Percentiles rank a stretch among this genome's conserved stretches.
These are phyloP conservation scores for Lepiota subincarnata DNA, from an alignment of 768 basidiomycete species.

Conservation along the genomic window DNA sequence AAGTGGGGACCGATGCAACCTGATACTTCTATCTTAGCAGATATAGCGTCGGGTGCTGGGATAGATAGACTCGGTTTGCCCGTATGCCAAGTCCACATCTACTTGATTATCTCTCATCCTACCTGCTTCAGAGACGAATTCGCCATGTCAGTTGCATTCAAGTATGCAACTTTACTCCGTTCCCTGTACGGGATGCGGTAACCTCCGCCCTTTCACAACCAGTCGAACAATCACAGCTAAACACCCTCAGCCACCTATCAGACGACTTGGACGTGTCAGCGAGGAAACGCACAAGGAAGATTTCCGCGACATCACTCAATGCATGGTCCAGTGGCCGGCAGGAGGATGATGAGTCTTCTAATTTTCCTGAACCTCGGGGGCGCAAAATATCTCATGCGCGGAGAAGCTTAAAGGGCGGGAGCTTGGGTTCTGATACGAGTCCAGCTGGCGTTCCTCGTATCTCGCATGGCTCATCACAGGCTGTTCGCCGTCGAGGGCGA, in stretches of 20 bases:
- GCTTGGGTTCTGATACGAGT: not conserved
- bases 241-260: slow-evolving; percentile 42
- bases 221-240: slow-evolving; percentile 57
- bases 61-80: slow-evolving; percentile 4
- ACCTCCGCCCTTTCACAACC: slow-evolving; percentile 73
- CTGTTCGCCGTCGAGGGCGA: slow-evolving; percentile 24
- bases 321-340: slow-evolving; percentile 41
- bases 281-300: slow-evolving; percentile 54
- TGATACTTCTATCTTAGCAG: not conserved
- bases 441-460: not conserved
- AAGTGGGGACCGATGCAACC: not conserved
- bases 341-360: slow-evolving; percentile 20
- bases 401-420: slow-evolving; percentile 29
- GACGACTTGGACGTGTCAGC: slow-evolving; percentile 68
- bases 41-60: not conserved
- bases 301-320: slow-evolving; percentile 54
- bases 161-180: slow-evolving; percentile 80
- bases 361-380: slow-evolving; percentile 15
- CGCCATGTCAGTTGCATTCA: slow-evolving; percentile 72
- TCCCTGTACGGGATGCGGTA: slow-evolving; percentile 73
- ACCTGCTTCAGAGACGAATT: slow-evolving; percentile 51
- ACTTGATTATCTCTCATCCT: slow-evolving; percentile 4
- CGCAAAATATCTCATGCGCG: slow-evolving; percentile 46
- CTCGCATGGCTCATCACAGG: slow-evolving; percentile 10
- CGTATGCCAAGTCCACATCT: slow-evolving; percentile 3